A percentile compares a stretch with the other conserved stretches of the same genome.
Conservation (phyloP, 2,329 filamentous ascomycete genomes). For the Moelleriella libera region DNA sequence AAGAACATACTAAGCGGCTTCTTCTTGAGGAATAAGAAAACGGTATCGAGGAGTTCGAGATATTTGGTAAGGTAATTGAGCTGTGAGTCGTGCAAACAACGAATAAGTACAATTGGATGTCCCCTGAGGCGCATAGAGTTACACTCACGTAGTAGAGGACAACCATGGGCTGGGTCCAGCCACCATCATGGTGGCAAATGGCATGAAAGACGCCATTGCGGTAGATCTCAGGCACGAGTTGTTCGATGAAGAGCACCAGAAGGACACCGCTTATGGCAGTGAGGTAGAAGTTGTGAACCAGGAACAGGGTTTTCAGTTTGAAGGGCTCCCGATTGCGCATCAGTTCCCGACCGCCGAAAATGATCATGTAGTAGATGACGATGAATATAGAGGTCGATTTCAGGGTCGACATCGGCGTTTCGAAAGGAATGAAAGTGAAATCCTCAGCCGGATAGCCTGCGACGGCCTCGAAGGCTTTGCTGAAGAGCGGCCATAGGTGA, state of each 20-base stretch:
- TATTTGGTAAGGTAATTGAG: slow-evolving; percentile 98
- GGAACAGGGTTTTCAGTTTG: slow-evolving; percentile 80
- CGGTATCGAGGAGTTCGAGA: slow-evolving; percentile 85
- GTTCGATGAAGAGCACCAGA: slow-evolving; percentile 76
- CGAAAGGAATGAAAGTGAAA: slow-evolving; percentile 68
- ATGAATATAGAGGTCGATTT: slow-evolving; percentile 70
- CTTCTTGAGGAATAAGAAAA: slow-evolving; percentile 98
- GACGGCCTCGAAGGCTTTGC: slow-evolving; percentile 63
- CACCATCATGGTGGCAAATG: slow-evolving; percentile 68
- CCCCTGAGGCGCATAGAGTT: neutral
- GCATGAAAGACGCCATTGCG: slow-evolving; percentile 75
- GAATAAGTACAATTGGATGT: neutral
- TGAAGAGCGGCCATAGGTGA: slow-evolving; percentile 87
- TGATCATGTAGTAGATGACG: slow-evolving; percentile 79
- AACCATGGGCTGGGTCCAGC: slow-evolving; percentile 88
- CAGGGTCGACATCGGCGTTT: slow-evolving; percentile 82
- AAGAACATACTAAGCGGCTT: slow-evolving; percentile 60
- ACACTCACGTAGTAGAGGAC: slow-evolving; percentile 84
- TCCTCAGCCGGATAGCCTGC: slow-evolving; percentile 74
- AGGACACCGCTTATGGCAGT: slow-evolving; percentile 73
- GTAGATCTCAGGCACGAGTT: slow-evolving; percentile 71
- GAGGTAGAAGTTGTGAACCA: slow-evolving; percentile 92
- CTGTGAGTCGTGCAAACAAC: slow-evolving; percentile 29
- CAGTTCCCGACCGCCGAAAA: slow-evolving; percentile 81
- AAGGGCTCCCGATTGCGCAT: slow-evolving; percentile 81